Evolutionary conservation across 805 yeast genomes (phyloP).

Genomic region (Schwanniomyces pseudopolymorphus): DNA sequence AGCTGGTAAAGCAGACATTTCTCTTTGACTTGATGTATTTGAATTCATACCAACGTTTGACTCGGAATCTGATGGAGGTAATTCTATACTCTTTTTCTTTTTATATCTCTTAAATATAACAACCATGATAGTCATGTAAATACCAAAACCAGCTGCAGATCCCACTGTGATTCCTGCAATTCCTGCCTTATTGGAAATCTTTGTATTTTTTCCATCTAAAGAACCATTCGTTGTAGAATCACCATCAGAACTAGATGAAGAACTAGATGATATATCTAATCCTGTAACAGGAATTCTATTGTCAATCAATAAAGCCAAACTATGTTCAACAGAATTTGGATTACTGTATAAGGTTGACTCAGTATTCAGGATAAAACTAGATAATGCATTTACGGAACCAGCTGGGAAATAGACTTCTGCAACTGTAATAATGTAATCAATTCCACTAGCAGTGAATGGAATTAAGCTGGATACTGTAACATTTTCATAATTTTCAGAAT

Average conservation of each 20-base stretch:
- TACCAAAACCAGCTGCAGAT: slow-evolving; percentile 71
- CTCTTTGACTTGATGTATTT: slow-evolving; percentile 13
- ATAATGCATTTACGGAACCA: slow-evolving; percentile 47
- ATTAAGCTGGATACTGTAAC: slow-evolving; percentile 67
- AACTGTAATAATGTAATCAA: slow-evolving; percentile 73
- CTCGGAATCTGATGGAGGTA: slow-evolving; percentile 42
- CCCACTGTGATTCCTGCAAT: slow-evolving; percentile 83
- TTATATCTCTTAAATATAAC: slow-evolving; percentile 53
- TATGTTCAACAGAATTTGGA: slow-evolving; percentile 51
- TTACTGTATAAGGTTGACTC: slow-evolving; percentile 63
- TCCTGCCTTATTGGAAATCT: slow-evolving; percentile 31
- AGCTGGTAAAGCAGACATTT: slow-evolving; percentile 19
- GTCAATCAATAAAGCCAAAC: slow-evolving; percentile 73
- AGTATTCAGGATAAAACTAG: slow-evolving; percentile 46
- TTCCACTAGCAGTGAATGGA: slow-evolving; percentile 62
- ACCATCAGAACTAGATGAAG: slow-evolving; percentile 13
- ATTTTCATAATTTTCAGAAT: slow-evolving; percentile 24
- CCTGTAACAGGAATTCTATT: slow-evolving; percentile 59
- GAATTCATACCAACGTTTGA: slow-evolving; percentile 27
- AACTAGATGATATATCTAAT: slow-evolving; percentile 20
- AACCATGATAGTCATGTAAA: slow-evolving; percentile 62
- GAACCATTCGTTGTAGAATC: slow-evolving; percentile 27
- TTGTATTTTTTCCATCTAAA: slow-evolving; percentile 20
- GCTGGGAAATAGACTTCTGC: slow-evolving; percentile 85
- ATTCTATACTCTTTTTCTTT: slow-evolving; percentile 36